Conservation (phyloP, 306 rosid species). For the Trifolium subterraneum region DNA sequence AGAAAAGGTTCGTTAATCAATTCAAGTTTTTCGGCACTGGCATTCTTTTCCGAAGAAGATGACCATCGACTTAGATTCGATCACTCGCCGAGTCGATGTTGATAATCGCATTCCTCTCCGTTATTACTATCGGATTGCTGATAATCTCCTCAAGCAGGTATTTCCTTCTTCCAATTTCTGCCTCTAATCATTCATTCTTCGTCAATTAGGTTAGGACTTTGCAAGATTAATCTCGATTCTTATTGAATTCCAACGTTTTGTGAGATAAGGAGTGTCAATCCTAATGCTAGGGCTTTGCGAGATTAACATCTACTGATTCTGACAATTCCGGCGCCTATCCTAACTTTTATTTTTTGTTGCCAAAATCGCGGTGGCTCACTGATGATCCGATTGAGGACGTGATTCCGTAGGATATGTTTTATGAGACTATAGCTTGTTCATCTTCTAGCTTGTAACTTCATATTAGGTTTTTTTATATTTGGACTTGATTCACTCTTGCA, state of each 20-base stretch:
- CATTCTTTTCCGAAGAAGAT: constrained; percentile 54
- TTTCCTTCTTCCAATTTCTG: background rate
- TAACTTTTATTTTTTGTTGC: too few relatives aligned
- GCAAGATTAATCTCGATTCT: constrained; percentile 11
- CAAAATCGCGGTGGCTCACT: too few relatives aligned
- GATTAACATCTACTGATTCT: constrained; percentile 6
- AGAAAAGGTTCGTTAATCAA: constrained; percentile 24
- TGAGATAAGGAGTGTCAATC: too few relatives aligned
- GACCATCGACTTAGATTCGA: constrained; percentile 73
- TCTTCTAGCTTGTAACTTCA: background rate
- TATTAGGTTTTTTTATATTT: too few relatives aligned
- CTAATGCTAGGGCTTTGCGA: constrained; percentile 55
- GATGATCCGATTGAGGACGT: background rate
- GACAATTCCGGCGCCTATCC: too few relatives aligned
- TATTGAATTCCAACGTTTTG: background rate
- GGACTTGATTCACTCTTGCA: too few relatives aligned
- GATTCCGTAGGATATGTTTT: background rate
- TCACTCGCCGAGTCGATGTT: constrained; percentile 73
- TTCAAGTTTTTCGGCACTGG: constrained; percentile 33
- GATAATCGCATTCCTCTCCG: constrained; percentile 86
- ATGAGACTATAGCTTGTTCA: constrained; percentile 4
- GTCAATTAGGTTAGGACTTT: constrained; percentile 50
- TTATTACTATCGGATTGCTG: constrained; percentile 88
- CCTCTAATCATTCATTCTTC: background rate
- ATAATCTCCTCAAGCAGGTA: constrained; percentile 93